Base-by-base conservation (phyloP, 2,329 filamentous ascomycete genomes). In the Pseudogymnoascus sp. region DNA sequence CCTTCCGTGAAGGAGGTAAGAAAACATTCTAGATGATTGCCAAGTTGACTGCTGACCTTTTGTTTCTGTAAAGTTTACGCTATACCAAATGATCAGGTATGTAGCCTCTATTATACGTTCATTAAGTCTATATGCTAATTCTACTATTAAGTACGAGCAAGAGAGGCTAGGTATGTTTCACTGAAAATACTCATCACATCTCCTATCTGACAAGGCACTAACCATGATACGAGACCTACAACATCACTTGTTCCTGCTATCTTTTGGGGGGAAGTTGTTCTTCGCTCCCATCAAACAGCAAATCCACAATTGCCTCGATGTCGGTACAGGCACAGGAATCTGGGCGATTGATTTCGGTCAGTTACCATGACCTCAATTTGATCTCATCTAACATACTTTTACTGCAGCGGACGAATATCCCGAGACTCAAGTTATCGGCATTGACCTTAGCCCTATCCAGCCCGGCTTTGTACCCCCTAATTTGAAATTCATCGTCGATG, bases 391-490 rank as follows among this genome's bases (percentile, higher is more conserved):
- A 62, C 31, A 15, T 26, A 42, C 29, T 13, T 50, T n/a, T 17
- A 53, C 46, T 31, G 4, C 26, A 53, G 68, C 65, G 17, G 62
- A 66, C 29, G 64, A 69, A 13, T 70, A 70, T 35, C 71, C 74
- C 2, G 64, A 69, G 21, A 60, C 67, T 23, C 62, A 68, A 62
- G 70, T 72, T 2, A 61, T 66, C 21, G 70, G 68, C 21, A 65
- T 67, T 61, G 72, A 73, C 44, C 66, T 73, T 10, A 71, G 69
- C 31, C 67, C 67, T 17, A 70, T 69, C 17, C 67, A 71, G 31
- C 67, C 69, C 2, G 76, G 76, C 4, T 78, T 82, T 59, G 86
- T 91, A 0, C 88, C 89, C 0, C 82, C 83, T 17, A 93, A 93
- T 66, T 87, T 91, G 13, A 83, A 85, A 66, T 93, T 93, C 67